Evolutionary conservation across 129 eudicot species (phyloP), one percentile per base, ranked within the genome.

Genomic region (Centella asiatica): DNA sequence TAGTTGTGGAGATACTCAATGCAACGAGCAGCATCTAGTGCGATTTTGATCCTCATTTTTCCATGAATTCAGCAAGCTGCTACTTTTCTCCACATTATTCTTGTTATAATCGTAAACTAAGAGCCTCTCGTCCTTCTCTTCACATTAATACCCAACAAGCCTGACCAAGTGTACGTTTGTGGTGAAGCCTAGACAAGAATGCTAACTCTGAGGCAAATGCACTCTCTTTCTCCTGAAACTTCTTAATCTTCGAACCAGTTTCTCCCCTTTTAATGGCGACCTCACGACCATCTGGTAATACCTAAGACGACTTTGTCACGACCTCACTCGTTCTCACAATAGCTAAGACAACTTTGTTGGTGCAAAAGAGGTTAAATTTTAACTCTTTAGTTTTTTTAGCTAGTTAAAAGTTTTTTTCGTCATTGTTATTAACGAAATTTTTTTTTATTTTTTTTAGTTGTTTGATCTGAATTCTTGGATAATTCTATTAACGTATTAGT

Each of bases 221-320:
- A 25, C 76, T 93, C 76, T 93, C 95, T 61, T 90, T 83, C 63
- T 90, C 99, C 78, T 85, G 96, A 58, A 87, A 85, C 44, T 88
- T 84, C 72, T 85, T 93, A 3, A 75, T 65, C 47, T 67, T 87
- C 5, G 69, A 74, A 39, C 81, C 81, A 24, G 86, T 71, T 45
- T 93, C 96, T 15, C 99, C 88, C 63, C 99, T 74, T 66, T 93
- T 93, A 28, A 93, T 87, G 5, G 99, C 99, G 8, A 93, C 99
- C 69, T 87, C 99, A 33, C 89, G 90, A 4, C 99, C 99, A 64
- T 93, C 95, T 18, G 75, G 20, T 29, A 93, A 68, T 40, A n/a
- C n/a, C n/a, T n/a, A n/a, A n/a, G n/a, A n/a, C n/a, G n/a, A n/a
- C n/a, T n/a, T n/a, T n/a, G n/a, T n/a, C n/a, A n/a, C n/a, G n/a